phyloP scores from a whole-genome alignment of 805 yeast genomes.

The Kluyveromyces wickerhamii region DNA sequence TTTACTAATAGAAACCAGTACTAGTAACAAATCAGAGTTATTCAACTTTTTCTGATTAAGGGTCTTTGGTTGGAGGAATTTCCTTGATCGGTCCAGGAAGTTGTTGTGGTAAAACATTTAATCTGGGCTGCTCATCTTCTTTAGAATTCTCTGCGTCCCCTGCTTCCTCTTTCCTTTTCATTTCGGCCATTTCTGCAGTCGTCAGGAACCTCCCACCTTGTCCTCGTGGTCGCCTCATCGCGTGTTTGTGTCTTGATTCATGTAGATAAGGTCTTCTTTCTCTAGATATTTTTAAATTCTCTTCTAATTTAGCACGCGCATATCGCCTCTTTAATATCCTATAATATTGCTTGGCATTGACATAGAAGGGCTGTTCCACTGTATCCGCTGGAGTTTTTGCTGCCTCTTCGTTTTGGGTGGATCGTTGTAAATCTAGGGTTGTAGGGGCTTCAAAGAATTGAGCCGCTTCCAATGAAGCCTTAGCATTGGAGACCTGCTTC shows the following conservation, averaged over 20 bases:
- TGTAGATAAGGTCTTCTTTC: slow-evolving; percentile 92
- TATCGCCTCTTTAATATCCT: slow-evolving; percentile 86
- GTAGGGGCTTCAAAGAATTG: slow-evolving; percentile 1
- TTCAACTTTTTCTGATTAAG: neutral
- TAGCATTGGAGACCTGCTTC: neutral
- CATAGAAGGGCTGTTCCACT: slow-evolving; percentile 88
- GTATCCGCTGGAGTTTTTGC: slow-evolving; percentile 15
- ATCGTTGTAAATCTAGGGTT: slow-evolving; percentile 4
- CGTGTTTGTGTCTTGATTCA: slow-evolving; percentile 96
- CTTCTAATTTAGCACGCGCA: slow-evolving; percentile 91
- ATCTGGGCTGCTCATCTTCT: neutral
- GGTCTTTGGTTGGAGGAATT: neutral
- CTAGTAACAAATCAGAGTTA: too few species aligned
- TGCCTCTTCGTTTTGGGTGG: neutral
- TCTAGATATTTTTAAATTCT: slow-evolving; percentile 74
- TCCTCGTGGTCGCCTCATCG: slow-evolving; percentile 98
- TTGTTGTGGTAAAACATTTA: slow-evolving; percentile 5
- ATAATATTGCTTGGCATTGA: slow-evolving; percentile 95
- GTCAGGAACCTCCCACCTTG: slow-evolving; percentile 97
- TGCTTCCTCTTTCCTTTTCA: slow-evolving; percentile 32
- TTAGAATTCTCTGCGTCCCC: neutral
- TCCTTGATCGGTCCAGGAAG: slow-evolving; percentile 4
- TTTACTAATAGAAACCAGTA: too few species aligned
- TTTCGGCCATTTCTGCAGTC: slow-evolving; percentile 71
- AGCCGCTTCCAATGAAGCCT: neutral